A percentile compares a stretch with the other conserved stretches of the same genome.
Evolutionary conservation across 2,329 filamentous ascomycete species (phyloP).

Genomic region (Clarireedia monteithiana): DNA sequence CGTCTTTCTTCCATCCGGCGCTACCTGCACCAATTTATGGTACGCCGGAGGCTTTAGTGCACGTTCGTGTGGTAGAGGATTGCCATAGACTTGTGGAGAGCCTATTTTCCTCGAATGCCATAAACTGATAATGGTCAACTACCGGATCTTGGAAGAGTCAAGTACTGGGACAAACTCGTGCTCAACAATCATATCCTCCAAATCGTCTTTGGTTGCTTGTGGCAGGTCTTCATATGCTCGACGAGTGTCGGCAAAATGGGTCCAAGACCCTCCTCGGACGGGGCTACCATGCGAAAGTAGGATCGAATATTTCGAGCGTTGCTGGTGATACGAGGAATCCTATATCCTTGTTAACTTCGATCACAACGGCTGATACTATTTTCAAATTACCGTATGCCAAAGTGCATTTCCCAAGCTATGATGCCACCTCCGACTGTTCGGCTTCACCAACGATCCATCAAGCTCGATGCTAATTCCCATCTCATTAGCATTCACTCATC

Average conservation of each 20-base stretch:
- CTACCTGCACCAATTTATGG: not conserved
- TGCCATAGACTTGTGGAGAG: not conserved
- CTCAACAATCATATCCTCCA: not conserved
- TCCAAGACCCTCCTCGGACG: not conserved
- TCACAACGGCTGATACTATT: no score
- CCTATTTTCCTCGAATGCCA: not conserved
- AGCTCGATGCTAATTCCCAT: not conserved
- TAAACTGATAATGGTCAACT: not conserved
- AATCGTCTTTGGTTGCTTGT: not conserved
- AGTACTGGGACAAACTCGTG: not conserved
- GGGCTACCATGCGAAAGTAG: not conserved
- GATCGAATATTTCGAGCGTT: not conserved
- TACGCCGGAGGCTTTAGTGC: not conserved
- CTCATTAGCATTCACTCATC: not conserved
- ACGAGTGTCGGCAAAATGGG: not conserved
- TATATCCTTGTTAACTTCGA: not conserved
- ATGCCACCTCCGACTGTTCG: not conserved
- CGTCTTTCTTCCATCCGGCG: not conserved
- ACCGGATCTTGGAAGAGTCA: not conserved
- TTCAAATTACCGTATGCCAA: not conserved
- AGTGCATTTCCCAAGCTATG: not conserved
- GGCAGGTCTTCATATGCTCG: not conserved
- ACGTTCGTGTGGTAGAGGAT: not conserved
- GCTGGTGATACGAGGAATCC: not conserved
- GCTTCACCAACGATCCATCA: not conserved